Percentiles rank a stretch among this genome's conserved stretches.
Evolutionary conservation across 1,139 yeast species (phyloP).

Genomic region (Suhomyces bokatorum): DNA sequence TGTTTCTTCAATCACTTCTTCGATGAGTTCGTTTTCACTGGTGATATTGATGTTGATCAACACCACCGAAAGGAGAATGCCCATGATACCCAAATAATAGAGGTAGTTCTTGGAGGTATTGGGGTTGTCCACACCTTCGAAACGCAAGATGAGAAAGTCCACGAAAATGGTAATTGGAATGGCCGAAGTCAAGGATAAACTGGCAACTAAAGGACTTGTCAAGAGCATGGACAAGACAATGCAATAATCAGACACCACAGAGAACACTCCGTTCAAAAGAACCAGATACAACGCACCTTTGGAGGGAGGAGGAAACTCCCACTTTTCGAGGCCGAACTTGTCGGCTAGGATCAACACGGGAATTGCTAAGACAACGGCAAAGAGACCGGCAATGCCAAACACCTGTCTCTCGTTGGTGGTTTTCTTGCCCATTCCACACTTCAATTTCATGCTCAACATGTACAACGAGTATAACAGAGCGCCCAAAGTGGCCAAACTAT

Average conservation of each 20-base stretch:
- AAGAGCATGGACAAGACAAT: slow-evolving; percentile 52
- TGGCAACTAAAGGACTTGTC: slow-evolving; percentile 55
- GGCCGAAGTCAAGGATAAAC: slow-evolving; percentile 52
- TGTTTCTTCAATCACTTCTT: slow-evolving; percentile 50
- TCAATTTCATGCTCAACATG: slow-evolving; percentile 43
- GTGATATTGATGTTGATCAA: slow-evolving; percentile 46
- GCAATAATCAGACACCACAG: slow-evolving; percentile 51
- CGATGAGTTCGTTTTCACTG: slow-evolving; percentile 48
- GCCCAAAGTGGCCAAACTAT: slow-evolving; percentile 44
- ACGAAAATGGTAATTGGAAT: slow-evolving; percentile 54
- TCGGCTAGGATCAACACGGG: slow-evolving; percentile 41
- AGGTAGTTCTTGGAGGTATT: slow-evolving; percentile 28
- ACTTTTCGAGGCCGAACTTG: slow-evolving; percentile 36
- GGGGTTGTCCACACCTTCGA: slow-evolving; percentile 20
- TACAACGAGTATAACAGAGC: slow-evolving; percentile 52
- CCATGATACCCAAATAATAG: slow-evolving; percentile 47
- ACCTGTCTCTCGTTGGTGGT: slow-evolving; percentile 49
- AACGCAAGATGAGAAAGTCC: slow-evolving; percentile 37
- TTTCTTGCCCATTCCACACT: slow-evolving; percentile 44
- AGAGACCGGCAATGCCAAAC: slow-evolving; percentile 50
- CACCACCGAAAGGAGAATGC: slow-evolving; percentile 49
- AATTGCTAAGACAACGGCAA: slow-evolving; percentile 38
- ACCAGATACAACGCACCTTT: slow-evolving; percentile 35
- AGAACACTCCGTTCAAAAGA: slow-evolving; percentile 43
- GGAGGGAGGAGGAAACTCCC: slow-evolving; percentile 45